These are phyloP conservation scores for Adenanthera pavonina DNA, from an alignment of 306 rosid species.

Conservation along the genomic window DNA sequence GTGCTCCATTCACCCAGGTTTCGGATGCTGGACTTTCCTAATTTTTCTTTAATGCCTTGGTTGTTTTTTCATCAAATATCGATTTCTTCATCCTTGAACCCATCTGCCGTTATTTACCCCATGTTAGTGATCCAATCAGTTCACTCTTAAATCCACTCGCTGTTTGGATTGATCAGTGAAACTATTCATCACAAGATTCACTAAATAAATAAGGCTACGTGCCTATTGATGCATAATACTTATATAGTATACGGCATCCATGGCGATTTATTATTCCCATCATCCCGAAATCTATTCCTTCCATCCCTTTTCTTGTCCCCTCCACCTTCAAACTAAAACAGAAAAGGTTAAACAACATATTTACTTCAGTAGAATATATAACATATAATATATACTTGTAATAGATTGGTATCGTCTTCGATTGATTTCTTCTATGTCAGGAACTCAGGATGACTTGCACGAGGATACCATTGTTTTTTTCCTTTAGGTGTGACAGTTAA, in stretches of 20 bases:
- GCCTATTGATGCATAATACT: not conserved
- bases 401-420: too few relatives aligned
- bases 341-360: too few relatives aligned
- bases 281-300: too few relatives aligned
- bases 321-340: too few relatives aligned
- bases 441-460: not conserved
- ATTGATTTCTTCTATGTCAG: not conserved
- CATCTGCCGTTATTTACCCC: slow-evolving; percentile 57
- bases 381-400: too few relatives aligned
- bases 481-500: not conserved
- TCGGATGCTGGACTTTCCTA: slow-evolving; percentile 47
- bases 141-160: not conserved
- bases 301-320: too few relatives aligned
- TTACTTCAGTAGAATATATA: too few relatives aligned
- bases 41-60: slow-evolving; percentile 67
- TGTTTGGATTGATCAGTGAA: not conserved
- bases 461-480: not conserved
- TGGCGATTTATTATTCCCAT: too few relatives aligned
- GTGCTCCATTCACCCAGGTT: slow-evolving; percentile 59
- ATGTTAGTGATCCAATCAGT: not conserved
- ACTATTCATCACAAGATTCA: not conserved
- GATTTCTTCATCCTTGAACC: slow-evolving; percentile 81
- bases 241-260: not conserved
- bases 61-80: slow-evolving; percentile 87
- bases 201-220: not conserved